These are phyloP conservation scores for Cystobasidium onofrii DNA, from an alignment of 768 basidiomycete genomes.

Conservation along the genomic window DNA sequence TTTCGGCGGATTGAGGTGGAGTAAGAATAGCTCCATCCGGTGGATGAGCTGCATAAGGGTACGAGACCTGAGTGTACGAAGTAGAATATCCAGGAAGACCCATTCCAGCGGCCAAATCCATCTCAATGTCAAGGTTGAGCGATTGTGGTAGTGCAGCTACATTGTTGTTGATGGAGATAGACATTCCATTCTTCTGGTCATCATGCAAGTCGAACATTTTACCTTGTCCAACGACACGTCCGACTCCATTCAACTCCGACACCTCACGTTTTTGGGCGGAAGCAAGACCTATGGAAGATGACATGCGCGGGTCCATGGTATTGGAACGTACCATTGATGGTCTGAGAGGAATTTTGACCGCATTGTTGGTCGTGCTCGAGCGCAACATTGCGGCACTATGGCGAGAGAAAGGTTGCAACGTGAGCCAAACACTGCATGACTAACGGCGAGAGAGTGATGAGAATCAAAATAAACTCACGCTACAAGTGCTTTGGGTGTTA, in stretches of 20 bases:
- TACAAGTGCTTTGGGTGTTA: background rate
- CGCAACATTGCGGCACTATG: background rate
- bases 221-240: conserved; percentile 1
- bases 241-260: background rate
- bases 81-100: background rate
- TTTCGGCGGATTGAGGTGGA: conserved; percentile 6
- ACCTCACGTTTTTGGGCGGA: background rate
- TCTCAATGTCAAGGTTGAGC: background rate
- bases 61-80: background rate
- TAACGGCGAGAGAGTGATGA: background rate
- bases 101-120: background rate
- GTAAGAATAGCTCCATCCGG: background rate
- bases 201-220: background rate
- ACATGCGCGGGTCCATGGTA: background rate
- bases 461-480: background rate
- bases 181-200: background rate
- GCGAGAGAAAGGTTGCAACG: background rate
- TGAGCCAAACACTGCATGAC: background rate
- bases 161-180: background rate
- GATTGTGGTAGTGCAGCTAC: background rate
- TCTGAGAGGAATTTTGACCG: background rate
- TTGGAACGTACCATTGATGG: background rate
- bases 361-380: background rate
- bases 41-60: background rate
- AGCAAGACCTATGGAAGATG: background rate